Conservation (phyloP, 345 rosid species). For the Excoecaria cochinchinensis region DNA sequence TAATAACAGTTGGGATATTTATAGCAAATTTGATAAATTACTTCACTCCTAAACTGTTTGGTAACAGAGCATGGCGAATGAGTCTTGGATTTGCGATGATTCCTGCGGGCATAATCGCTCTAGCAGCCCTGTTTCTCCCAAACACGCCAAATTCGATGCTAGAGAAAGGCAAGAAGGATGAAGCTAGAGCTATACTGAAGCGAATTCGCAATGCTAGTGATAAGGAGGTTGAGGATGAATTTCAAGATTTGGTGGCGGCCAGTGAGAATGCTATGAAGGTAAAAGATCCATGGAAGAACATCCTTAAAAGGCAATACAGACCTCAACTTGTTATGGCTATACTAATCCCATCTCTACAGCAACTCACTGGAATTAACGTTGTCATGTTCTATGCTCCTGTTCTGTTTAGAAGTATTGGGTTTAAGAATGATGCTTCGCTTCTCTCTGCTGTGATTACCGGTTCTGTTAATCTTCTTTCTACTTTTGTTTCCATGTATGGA, state of each 20-base stretch:
- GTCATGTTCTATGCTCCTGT: conserved; percentile 24
- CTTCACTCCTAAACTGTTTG: conserved; percentile 13
- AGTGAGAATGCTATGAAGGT: not conserved
- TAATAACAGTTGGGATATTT: no score
- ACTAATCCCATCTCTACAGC: conserved; percentile 14
- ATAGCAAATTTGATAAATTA: conserved; percentile 43
- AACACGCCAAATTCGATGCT: conserved; percentile 18
- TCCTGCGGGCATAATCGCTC: not conserved
- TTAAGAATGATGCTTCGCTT: conserved; percentile 7
- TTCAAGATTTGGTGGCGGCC: conserved; percentile 13
- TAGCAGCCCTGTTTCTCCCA: not conserved
- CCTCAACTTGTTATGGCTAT: conserved; percentile 19
- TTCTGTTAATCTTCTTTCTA: not conserved
- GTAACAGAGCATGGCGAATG: not conserved
- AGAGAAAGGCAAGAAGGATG: not conserved
- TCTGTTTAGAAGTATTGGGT: conserved; percentile 10
- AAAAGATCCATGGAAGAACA: conserved; percentile 3
- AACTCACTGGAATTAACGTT: conserved; percentile 12
- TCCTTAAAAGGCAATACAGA: conserved; percentile 8
- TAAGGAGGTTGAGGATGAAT: conserved; percentile 9
- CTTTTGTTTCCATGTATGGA: not conserved
- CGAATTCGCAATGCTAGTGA: not conserved
- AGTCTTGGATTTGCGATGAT: not conserved
- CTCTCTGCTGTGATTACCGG: conserved; percentile 14
- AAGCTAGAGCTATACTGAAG: conserved; percentile 2